A percentile compares a stretch with the other conserved stretches of the same genome.
phyloP scores from a whole-genome alignment of 1,284 basidiomycete genomes.

The Grifola frondosa region DNA sequence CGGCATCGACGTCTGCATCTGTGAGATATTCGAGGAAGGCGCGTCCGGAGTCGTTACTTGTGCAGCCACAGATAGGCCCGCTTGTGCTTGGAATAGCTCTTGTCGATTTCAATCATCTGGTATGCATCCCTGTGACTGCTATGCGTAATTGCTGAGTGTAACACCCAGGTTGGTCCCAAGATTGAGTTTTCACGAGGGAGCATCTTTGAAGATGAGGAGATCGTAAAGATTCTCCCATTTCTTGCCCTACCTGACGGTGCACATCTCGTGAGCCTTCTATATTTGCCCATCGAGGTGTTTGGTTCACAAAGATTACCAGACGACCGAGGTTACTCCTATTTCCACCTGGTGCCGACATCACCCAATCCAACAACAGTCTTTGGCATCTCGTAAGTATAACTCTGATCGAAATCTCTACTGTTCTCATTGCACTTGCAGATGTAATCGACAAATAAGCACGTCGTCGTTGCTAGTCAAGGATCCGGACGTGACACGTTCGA shows the following conservation, averaged over 20 bases:
- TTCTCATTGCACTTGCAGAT: too few species aligned
- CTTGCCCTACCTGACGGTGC: slow-evolving; percentile 97
- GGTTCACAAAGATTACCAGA: slow-evolving; percentile 43
- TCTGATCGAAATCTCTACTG: background rate
- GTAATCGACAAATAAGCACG: slow-evolving; percentile 93
- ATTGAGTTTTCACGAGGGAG: slow-evolving; percentile 79
- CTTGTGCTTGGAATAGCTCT: slow-evolving; percentile 82
- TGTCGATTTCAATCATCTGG: slow-evolving; percentile 90
- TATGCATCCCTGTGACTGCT: slow-evolving; percentile 34
- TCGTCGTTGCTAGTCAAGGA: slow-evolving; percentile 80
- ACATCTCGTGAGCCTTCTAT: slow-evolving; percentile 64
- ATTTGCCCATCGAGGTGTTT: background rate
- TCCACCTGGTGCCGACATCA: slow-evolving; percentile 77
- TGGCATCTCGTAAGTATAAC: slow-evolving; percentile 81
- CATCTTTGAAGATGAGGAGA: slow-evolving; percentile 79
- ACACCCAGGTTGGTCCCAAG: slow-evolving; percentile 77
- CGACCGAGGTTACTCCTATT: slow-evolving; percentile 95
- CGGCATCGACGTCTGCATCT: slow-evolving; percentile 54
- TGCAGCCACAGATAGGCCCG: slow-evolving; percentile 56
- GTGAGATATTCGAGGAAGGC: slow-evolving; percentile 72
- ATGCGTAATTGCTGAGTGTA: slow-evolving; percentile 10
- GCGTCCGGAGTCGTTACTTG: slow-evolving; percentile 71
- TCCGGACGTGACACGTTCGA: slow-evolving; percentile 90
- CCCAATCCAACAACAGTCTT: slow-evolving; percentile 81
- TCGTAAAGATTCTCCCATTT: slow-evolving; percentile 87